These are phyloP conservation scores for Penicillium aurantiogriseum DNA, from an alignment of 2,329 filamentous ascomycete species.

Conservation along the genomic window DNA sequence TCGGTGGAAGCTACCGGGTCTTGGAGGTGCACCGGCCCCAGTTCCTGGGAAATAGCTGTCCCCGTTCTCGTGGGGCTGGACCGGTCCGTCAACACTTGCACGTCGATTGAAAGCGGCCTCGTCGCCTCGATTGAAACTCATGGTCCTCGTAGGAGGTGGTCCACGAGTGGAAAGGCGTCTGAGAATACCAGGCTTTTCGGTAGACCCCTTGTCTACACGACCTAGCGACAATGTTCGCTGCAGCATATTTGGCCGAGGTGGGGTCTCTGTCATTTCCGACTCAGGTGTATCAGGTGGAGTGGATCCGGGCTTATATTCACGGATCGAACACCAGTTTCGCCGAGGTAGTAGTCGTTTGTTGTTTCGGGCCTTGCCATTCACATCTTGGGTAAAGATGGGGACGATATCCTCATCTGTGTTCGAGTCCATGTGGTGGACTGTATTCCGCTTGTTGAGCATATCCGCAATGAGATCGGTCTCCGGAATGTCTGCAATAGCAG, in stretches of 20 bases:
- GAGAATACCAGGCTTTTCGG: constrained; percentile 38
- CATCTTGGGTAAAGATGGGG: constrained; percentile 83
- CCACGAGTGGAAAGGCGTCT: constrained; percentile 49
- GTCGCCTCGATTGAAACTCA: constrained; percentile 35
- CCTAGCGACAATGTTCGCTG: constrained; percentile 63
- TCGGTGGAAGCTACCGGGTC: constrained; percentile 58
- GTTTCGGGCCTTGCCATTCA: constrained; percentile 84
- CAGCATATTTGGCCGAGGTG: constrained; percentile 41
- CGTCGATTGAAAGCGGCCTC: constrained; percentile 25
- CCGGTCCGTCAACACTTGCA: constrained; percentile 37
- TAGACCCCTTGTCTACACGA: constrained; percentile 49
- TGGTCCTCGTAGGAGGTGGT: constrained; percentile 40
- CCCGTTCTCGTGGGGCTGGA: constrained; percentile 29
- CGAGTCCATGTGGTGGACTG: constrained; percentile 60
- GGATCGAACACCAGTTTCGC: constrained; percentile 93
- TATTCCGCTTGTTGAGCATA: constrained; percentile 90
- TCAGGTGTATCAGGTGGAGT: constrained; percentile 69
- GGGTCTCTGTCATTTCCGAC: constrained; percentile 41
- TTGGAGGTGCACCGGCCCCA: constrained; percentile 20
- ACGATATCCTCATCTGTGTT: constrained; percentile 96
- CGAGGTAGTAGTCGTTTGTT: constrained; percentile 87
- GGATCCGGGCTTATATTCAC: constrained; percentile 73
- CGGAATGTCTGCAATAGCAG: constrained; percentile 89
- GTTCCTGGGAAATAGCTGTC: constrained; percentile 36
- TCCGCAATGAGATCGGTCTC: constrained; percentile 86